Percentiles rank a stretch among this genome's conserved stretches.
Evolutionary conservation across 352 stramenopile species (phyloP).

Genomic region (Phytophthora fragariae): DNA sequence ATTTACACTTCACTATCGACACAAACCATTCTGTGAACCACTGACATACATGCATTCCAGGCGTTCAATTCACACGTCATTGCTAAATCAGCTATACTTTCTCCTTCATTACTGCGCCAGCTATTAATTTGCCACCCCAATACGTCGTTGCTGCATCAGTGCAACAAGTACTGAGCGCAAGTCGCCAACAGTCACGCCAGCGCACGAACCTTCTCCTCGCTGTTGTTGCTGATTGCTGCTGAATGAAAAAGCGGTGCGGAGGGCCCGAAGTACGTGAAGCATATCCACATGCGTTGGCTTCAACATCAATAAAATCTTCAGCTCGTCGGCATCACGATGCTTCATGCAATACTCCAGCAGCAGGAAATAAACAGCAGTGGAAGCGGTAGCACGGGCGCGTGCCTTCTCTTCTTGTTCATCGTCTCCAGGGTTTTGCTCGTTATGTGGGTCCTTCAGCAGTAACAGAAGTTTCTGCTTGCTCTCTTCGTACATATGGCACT

Average conservation of each 20-base stretch:
- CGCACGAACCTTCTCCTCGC: conserved; percentile 10
- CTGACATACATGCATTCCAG: background rate
- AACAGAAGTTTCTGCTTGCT: conserved; percentile 55
- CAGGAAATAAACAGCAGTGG: conserved; percentile 66
- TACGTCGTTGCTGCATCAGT: conserved; percentile 50
- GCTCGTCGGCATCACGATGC: conserved; percentile 48
- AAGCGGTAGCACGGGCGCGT: conserved; percentile 15
- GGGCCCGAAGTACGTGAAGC: conserved; percentile 63
- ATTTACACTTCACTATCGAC: too few species aligned
- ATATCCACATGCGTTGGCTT: conserved; percentile 67
- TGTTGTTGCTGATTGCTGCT: conserved; percentile 12
- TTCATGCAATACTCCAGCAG: conserved; percentile 72
- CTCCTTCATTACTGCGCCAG: conserved; percentile 3
- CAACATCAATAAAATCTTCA: conserved; percentile 56
- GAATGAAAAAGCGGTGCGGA: conserved; percentile 42
- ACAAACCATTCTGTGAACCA: background rate
- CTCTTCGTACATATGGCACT: conserved; percentile 70
- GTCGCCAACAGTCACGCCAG: conserved; percentile 53
- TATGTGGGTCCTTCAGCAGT: conserved; percentile 25
- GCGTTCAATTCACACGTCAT: background rate
- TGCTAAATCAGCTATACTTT: background rate
- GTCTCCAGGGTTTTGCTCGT: conserved; percentile 27
- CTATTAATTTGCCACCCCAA: conserved; percentile 27
- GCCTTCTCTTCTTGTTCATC: conserved; percentile 24
- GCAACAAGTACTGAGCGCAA: conserved; percentile 53